Evolutionary conservation across 2,329 filamentous ascomycete species (phyloP).

Genomic region (Ophiostoma perfectum): DNA sequence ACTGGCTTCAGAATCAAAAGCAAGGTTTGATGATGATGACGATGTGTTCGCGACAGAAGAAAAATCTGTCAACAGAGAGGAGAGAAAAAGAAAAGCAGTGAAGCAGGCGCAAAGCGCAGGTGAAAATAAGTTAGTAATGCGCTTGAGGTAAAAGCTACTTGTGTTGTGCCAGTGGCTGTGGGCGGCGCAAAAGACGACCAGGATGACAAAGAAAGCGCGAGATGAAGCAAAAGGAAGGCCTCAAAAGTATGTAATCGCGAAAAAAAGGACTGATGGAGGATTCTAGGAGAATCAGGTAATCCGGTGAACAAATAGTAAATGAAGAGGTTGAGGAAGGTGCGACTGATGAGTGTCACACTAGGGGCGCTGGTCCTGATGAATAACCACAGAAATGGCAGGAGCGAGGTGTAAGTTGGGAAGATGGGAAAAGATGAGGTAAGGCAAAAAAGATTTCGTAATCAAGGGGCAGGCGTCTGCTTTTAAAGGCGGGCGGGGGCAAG

Average conservation of each 20-base stretch:
- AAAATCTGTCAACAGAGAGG: not conserved
- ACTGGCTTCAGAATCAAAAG: conserved; percentile 22
- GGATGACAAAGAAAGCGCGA: not conserved
- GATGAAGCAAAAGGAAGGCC: not conserved
- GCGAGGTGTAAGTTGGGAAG: conserved; percentile 22
- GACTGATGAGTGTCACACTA: conserved; percentile 3
- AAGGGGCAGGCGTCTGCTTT: conserved; percentile 22
- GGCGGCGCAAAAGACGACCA: not conserved
- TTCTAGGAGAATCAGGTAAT: not conserved
- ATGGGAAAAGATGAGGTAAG: conserved; percentile 27
- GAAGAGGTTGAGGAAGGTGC: conserved; percentile 8
- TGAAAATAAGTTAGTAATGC: conserved; percentile 14
- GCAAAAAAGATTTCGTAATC: conserved; percentile 27
- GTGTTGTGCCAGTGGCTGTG: not conserved
- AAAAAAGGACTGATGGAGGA: not conserved
- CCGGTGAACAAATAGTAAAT: not conserved
- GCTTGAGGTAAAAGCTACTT: not conserved
- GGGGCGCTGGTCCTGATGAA: not conserved
- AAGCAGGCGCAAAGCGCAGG: conserved; percentile 4
- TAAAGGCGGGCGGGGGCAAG: conserved; percentile 20
- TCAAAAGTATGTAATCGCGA: not conserved
- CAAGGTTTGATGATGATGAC: not conserved
- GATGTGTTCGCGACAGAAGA: not conserved
- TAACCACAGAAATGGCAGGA: conserved; percentile 14
- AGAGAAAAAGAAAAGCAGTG: not conserved